Conservation (phyloP, 805 yeast genomes). For the Phaffomyces thermotolerans region DNA sequence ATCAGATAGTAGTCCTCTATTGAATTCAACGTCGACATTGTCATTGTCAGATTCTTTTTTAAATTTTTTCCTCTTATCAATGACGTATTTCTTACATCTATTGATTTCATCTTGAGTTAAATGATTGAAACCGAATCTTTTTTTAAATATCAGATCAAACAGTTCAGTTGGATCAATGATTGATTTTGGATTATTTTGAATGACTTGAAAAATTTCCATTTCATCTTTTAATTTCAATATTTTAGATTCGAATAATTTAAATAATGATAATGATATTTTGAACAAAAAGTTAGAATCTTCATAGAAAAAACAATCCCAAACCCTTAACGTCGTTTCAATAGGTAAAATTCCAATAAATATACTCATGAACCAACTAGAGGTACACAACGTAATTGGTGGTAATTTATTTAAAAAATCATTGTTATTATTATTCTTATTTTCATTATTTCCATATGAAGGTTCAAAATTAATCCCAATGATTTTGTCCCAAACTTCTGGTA, state of each 20-base stretch:
- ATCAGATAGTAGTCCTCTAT: slow-evolving; percentile 22
- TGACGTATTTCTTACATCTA: slow-evolving; percentile 71
- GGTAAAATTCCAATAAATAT: slow-evolving; percentile 89
- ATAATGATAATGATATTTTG: slow-evolving; percentile 71
- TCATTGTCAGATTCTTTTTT: not conserved
- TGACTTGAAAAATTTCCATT: slow-evolving; percentile 70
- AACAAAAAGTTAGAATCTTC: slow-evolving; percentile 87
- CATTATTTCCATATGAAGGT: not conserved
- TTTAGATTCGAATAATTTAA: slow-evolving; percentile 67
- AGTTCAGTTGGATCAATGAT: slow-evolving; percentile 62
- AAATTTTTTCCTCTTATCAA: slow-evolving; percentile 41
- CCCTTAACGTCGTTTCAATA: slow-evolving; percentile 75
- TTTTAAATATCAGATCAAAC: slow-evolving; percentile 69
- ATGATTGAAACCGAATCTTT: slow-evolving; percentile 63
- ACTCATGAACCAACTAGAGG: slow-evolving; percentile 98
- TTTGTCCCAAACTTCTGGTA: slow-evolving; percentile 73
- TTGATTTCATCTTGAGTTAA: slow-evolving; percentile 77
- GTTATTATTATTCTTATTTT: slow-evolving; percentile 13
- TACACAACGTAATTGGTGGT: slow-evolving; percentile 88
- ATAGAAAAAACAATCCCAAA: slow-evolving; percentile 93
- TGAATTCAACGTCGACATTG: slow-evolving; percentile 18
- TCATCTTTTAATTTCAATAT: slow-evolving; percentile 39
- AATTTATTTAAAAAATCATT: slow-evolving; percentile 57
- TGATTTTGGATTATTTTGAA: slow-evolving; percentile 75
- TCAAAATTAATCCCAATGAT: slow-evolving; percentile 31